Evolutionary conservation across 2,329 filamentous ascomycete species (phyloP), one percentile per base, ranked within the genome.

Genomic region (Xylariales sp.): DNA sequence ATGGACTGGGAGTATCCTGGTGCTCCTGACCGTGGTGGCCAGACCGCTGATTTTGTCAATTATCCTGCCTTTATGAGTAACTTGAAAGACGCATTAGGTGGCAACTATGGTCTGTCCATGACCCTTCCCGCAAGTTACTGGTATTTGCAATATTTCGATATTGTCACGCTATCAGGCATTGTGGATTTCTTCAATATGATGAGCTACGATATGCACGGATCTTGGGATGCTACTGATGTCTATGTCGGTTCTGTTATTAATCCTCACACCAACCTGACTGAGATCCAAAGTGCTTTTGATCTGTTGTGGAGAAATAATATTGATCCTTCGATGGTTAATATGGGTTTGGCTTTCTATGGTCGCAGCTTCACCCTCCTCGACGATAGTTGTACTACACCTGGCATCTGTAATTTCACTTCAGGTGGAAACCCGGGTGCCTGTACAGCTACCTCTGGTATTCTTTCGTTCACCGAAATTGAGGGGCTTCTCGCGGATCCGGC

Each of bases 311-410:
- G 67, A 6, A 66, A 62, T 37, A 50, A 64, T 24, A 55, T 78
- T 19, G 48, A 57, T 5, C 62, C 71, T 0, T 32, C 43, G 0
- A 63, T 67, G 18, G 54, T 77, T 5, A 54, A 50, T 4, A 38
- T 77, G 6, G 72, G 72, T 2, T 23, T 67, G 3, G 66, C 56
- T 4, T 74, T 69, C 41, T 75, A 75, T 44, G 66, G 68, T 4
- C 53, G 45, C 1, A 23, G 30, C 41, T 60, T 58, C 42, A 55
- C 48, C 4, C 38, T 57, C 28, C 32, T 36, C 1, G 42, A 56
- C 33, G 41, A 53, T 0, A 16, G 5, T 10, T 62, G 60, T 44
- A 45, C 15, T 10, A 34, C 16, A 5, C 34, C 40, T 6, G 40
- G 40, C 2, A n/a, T n/a, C 48, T 41, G 40, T 20, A 8, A 5